Conservation (phyloP, 768 basidiomycete species). For the Naganishia vaughanmartiniae region DNA sequence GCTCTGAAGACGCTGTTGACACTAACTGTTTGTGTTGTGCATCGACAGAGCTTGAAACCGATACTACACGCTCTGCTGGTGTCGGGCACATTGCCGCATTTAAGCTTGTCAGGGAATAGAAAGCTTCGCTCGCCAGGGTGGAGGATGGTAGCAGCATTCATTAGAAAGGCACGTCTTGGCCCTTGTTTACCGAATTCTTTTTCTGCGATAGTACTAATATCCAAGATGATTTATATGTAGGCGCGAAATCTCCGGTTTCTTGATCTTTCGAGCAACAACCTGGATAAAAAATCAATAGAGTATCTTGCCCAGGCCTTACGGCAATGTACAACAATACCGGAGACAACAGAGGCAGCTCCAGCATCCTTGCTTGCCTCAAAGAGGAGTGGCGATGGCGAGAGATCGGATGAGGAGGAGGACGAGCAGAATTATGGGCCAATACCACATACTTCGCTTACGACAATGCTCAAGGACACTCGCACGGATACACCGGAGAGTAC, state of each 20-base stretch:
- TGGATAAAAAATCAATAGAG: conserved; percentile 83
- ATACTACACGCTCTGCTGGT: conserved; percentile 87
- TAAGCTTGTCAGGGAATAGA: conserved; percentile 83
- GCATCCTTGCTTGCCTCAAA: neutral
- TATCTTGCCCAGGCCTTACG: conserved; percentile 70
- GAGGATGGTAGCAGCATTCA: conserved; percentile 73
- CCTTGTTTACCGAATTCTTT: neutral
- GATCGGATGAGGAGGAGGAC: conserved; percentile 15
- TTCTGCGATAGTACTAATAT: neutral
- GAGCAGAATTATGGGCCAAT: conserved; percentile 22
- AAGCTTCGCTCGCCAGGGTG: conserved; percentile 74
- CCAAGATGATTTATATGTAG: conserved; percentile 51
- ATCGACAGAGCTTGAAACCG: conserved; percentile 70
- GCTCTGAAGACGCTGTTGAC: neutral
- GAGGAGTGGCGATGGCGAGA: conserved; percentile 13
- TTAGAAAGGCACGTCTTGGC: conserved; percentile 61
- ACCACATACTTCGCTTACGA: conserved; percentile 34
- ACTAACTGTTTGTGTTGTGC: neutral
- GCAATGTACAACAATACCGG: conserved; percentile 19
- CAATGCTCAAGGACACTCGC: conserved; percentile 1
- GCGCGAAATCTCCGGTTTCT: conserved; percentile 76
- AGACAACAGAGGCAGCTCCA: neutral
- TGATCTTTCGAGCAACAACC: conserved; percentile 77
- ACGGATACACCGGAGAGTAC: conserved; percentile 23
- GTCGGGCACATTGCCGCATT: conserved; percentile 70